Evolutionary conservation across 768 basidiomycete species (phyloP), one percentile per base, ranked within the genome.

Genomic region (Trametes meyenii): DNA sequence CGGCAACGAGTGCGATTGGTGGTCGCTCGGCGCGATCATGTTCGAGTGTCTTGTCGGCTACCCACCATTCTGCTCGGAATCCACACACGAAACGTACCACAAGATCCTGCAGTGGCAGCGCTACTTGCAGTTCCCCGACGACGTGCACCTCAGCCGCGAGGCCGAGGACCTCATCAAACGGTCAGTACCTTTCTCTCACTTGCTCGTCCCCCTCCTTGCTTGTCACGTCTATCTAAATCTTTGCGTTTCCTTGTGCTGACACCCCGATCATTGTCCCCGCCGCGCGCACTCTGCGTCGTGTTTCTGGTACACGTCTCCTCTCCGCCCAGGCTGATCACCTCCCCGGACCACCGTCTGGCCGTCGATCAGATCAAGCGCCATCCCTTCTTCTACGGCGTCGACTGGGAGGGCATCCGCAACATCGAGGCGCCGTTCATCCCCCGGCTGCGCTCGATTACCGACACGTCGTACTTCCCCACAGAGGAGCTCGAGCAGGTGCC

Each of bases 1-100:
- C 73, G 94, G 93, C 23, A 93, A 96, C 69, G 96, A 96, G 75
- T 98, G 96, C 70, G 97, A 99, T 74, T 98, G 96, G 95, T 99
- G 97, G 97, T 97, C 96, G 8, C 82, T 98, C 29, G 97, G 97
- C 5, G 93, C 95, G 17, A 98, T 98, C 79, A 96, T 94, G 90
- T 99, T 97, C 73, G 96, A 98, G 76, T 97, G 91, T 74, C 78
- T 98, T 23, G 93, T 98, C 66, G 97, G 97, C 57, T 98, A 97
- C 74, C 94, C 96, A 23, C 95, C 94, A 0, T 96, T 98, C 79
- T 98, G 94, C 75, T 94, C 94, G 4, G 95, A 98, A 73, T 91
- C 90, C 54, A 95, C 97, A 21, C 94, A 96, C 68, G 96, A 98
- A 66, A 98, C 96, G 23, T 99, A 99, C 75, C 88, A 96, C 70